A percentile compares a stretch with the other conserved stretches of the same genome.
These are phyloP conservation scores for Diaporthe longicolla DNA, from an alignment of 2,329 filamentous ascomycete genomes.

Conservation along the genomic window DNA sequence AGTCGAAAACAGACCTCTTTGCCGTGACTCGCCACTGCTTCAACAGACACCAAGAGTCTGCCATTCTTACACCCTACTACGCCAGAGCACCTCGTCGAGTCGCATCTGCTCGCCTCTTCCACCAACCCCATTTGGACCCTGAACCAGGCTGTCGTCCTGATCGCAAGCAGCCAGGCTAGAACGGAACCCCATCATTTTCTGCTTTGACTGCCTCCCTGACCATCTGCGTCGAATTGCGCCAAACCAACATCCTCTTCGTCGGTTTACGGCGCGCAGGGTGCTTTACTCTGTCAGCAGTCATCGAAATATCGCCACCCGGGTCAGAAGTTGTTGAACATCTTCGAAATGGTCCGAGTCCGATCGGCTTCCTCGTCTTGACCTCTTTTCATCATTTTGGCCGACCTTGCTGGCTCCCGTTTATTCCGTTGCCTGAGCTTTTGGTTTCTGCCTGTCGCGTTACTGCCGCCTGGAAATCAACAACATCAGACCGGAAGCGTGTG, in stretches of 20 bases:
- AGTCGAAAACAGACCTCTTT: neutral
- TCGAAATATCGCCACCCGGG: conserved; percentile 27
- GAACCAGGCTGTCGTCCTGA: neutral
- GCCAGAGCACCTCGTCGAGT: conserved; percentile 7
- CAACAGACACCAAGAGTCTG: neutral
- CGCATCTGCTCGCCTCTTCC: conserved; percentile 34
- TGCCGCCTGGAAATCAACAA: conserved; percentile 22
- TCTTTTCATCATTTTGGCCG: neutral
- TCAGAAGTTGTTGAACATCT: conserved; percentile 22
- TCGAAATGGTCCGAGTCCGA: conserved; percentile 40
- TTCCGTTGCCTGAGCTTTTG: conserved; percentile 29
- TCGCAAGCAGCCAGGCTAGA: conserved; percentile 33
- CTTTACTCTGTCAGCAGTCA: conserved; percentile 34
- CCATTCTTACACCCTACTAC: conserved; percentile 8
- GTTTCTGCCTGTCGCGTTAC: conserved; percentile 10
- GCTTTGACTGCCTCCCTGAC: conserved; percentile 6
- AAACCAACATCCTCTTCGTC: neutral
- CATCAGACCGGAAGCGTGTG: conserved; percentile 1
- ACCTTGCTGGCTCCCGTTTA: conserved; percentile 11
- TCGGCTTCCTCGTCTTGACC: conserved; percentile 10
- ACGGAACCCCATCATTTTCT: conserved; percentile 28
- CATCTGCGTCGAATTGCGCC: conserved; percentile 26
- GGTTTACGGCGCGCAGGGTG: conserved; percentile 1
- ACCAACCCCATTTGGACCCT: conserved; percentile 15
- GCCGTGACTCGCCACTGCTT: conserved; percentile 25